Evolutionary conservation across 2,329 filamentous ascomycete species (phyloP), one percentile per base, ranked within the genome.

Genomic region (Beauveria brongniartii): DNA sequence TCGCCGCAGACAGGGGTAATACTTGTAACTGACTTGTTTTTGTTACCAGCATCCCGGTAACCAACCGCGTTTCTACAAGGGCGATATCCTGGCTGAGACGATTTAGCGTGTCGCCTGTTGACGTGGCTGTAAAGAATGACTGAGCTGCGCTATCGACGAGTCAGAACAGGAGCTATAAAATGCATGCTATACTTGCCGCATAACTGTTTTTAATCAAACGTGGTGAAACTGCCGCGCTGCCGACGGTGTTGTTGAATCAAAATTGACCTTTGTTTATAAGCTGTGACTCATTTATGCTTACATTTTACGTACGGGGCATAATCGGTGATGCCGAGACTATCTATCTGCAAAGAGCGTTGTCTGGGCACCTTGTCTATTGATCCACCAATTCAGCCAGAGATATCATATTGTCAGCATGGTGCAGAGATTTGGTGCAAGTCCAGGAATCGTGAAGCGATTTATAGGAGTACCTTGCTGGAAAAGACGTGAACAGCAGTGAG

Each of bases 61-160:
- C 54, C 4, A 58, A 10, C 7, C 20, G 54, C 28, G 54, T 62
- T 47, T 62, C 60, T 9, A 58, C 40, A 16, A 62, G 47, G 16
- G 48, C 53, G 54, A 77, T 72, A 63, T 77, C 74, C 56, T 77
- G 75, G 3, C 72, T 75, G 62, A 77, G 76, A 28, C 72, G 64
- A 37, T 77, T 75, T 24, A 70, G 69, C 1, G 71, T 69, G 1
- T 70, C 64, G 16, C 74, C 74, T 9, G 67, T 69, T 59, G 75
- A 71, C 1, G 74, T 74, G 5, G 65, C 68, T 0, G 71, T 71
- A 47, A 77, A 71, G 64, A 74, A 74, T 3, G 63, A 63, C 20
- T 73, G 69, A 1, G 72, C 68, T 7, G 72, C 69, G 7, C 62
- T 58, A 16, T 65, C 65, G 26, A 68, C 68, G 47, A 55, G 53